These are phyloP conservation scores for Arachis monticola DNA, from an alignment of 331 rosid genomes.

Conservation along the genomic window DNA sequence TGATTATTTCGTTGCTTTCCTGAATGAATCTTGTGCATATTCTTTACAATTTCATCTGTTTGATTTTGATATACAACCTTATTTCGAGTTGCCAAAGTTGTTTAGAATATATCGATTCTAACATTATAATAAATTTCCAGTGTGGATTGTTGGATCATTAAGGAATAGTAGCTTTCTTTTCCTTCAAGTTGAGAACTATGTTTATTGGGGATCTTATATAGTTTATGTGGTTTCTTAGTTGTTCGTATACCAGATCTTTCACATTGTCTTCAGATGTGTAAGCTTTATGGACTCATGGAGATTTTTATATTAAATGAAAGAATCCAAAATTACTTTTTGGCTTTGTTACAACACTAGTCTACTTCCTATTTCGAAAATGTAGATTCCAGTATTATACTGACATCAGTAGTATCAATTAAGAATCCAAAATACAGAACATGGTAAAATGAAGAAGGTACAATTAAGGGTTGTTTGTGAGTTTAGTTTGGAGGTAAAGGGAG, in stretches of 20 bases:
- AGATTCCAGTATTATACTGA: conserved; percentile 11
- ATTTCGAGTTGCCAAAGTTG: background rate
- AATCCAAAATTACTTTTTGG: background rate
- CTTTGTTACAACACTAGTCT: background rate
- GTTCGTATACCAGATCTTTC: conserved; percentile 14
- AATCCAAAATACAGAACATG: background rate
- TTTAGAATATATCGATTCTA: background rate
- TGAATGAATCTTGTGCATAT: conserved; percentile 24
- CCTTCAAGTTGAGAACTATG: background rate
- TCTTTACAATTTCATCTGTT: conserved; percentile 6
- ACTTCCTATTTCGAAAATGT: background rate
- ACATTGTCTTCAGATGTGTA: background rate
- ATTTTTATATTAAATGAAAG: background rate
- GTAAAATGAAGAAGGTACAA: background rate
- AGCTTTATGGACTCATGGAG: background rate
- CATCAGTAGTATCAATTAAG: background rate
- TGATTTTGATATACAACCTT: conserved; percentile 3
- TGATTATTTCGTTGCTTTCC: background rate
- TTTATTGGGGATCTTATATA: background rate
- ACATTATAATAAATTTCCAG: background rate
- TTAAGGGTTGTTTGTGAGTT: background rate
- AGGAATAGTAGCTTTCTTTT: background rate
- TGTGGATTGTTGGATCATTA: background rate
- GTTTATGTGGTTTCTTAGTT: background rate
- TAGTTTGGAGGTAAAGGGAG: background rate